Conservation (phyloP, 2,329 filamentous ascomycete species). For the Shiraia sp. region DNA sequence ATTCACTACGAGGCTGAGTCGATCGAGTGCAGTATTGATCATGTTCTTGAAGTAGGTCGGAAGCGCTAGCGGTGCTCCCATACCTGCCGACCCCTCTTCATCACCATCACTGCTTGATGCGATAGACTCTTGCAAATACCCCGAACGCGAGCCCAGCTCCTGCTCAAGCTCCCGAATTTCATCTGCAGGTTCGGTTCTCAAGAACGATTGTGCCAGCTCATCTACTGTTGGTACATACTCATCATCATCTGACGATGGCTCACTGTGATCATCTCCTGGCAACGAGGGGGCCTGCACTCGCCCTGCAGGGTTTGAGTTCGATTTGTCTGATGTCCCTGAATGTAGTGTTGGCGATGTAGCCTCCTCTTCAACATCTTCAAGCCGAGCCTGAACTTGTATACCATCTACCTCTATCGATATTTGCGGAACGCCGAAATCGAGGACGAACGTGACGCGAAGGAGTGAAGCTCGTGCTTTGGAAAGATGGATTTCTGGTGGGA, state of each 20-base stretch:
- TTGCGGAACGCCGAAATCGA: conserved; percentile 83
- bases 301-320: conserved; percentile 7
- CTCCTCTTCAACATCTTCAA: conserved; percentile 22
- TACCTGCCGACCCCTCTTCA: conserved; percentile 66
- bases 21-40: conserved; percentile 73
- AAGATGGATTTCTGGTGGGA: conserved; percentile 70
- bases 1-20: conserved; percentile 68
- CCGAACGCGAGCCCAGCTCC: conserved; percentile 65
- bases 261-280: conserved; percentile 13
- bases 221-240: conserved; percentile 66
- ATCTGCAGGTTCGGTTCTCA: conserved; percentile 69
- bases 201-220: conserved; percentile 76
- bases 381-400: conserved; percentile 66
- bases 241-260: conserved; percentile 33
- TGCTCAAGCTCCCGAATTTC: conserved; percentile 72
- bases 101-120: conserved; percentile 65
- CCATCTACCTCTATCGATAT: conserved; percentile 83
- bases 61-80: conserved; percentile 69
- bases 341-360: conserved; percentile 6
- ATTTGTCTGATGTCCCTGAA: conserved; percentile 8
- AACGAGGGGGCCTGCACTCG: conserved; percentile 13
- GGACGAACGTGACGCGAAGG: conserved; percentile 80
- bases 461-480: conserved; percentile 74
- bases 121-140: conserved; percentile 65
- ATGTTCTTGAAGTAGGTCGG: conserved; percentile 73